Percentiles rank a stretch among this genome's conserved stretches.
phyloP scores from a whole-genome alignment of 129 eudicot species.

The Rutidosis leptorrhynchoides region DNA sequence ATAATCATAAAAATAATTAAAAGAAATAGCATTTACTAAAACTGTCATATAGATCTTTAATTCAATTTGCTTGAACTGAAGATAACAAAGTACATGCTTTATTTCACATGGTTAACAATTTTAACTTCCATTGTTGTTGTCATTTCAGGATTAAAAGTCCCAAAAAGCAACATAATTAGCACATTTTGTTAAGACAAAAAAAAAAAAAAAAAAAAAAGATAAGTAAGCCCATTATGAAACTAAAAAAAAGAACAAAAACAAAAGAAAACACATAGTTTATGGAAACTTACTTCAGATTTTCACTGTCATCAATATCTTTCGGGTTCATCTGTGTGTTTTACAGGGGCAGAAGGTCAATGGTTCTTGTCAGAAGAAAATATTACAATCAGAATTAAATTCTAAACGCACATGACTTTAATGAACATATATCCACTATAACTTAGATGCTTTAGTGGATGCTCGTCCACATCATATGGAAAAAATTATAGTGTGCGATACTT shows the following conservation, averaged over 20 bases:
- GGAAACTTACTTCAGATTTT: constrained; percentile 39
- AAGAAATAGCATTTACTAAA: background rate
- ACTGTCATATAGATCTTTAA: background rate
- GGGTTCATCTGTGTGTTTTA: constrained; percentile 36
- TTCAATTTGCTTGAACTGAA: background rate
- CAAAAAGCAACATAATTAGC: background rate
- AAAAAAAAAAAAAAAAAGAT: background rate
- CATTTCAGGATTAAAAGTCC: constrained; percentile 1
- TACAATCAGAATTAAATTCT: constrained; percentile 5
- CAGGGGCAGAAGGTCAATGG: constrained; percentile 14
- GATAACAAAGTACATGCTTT: background rate
- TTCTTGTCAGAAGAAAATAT: background rate
- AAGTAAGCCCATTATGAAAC: background rate
- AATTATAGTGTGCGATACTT: background rate
- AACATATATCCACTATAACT: background rate
- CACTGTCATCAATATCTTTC: constrained; percentile 19
- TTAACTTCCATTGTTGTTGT: constrained; percentile 5
- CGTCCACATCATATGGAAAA: background rate
- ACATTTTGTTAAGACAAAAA: background rate
- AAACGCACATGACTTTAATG: background rate
- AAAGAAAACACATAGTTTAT: background rate
- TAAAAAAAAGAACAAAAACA: background rate
- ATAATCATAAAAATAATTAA: background rate
- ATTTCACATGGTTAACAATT: constrained; percentile 1
- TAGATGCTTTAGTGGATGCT: constrained; percentile 14